Evolutionary conservation across 1,139 yeast species (phyloP).

Genomic region (Magnusiomyces suaveolens): DNA sequence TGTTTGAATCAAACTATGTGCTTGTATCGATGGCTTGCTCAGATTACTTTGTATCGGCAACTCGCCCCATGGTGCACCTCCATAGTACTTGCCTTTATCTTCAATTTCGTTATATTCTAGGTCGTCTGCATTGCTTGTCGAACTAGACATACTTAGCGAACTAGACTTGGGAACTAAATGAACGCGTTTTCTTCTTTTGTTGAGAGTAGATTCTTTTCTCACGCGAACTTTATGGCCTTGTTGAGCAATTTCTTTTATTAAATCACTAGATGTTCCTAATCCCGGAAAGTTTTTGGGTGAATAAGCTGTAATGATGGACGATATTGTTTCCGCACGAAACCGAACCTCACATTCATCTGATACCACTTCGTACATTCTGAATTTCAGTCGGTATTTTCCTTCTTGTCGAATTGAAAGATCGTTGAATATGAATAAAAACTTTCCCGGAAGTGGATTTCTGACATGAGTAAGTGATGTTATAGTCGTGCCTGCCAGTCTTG

Average conservation of each 20-base stretch:
- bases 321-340: conserved; percentile 24
- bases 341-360: conserved; percentile 18
- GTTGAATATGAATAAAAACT: conserved; percentile 28
- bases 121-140: too few relatives aligned
- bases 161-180: too few relatives aligned
- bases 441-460: conserved; percentile 24
- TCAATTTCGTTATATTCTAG: too few relatives aligned
- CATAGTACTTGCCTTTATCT: too few relatives aligned
- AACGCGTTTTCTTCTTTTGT: conserved; percentile 16
- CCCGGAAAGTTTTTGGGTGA: conserved; percentile 35
- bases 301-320: conserved; percentile 28
- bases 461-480: conserved; percentile 23
- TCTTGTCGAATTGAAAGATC: conserved; percentile 32
- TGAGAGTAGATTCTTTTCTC: conserved; percentile 25
- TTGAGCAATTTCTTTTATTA: conserved; percentile 30
- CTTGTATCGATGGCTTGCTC: too few relatives aligned
- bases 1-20: too few relatives aligned
- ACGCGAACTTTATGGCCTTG: conserved; percentile 33
- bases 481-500: conserved; percentile 25
- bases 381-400: conserved; percentile 28
- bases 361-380: conserved; percentile 26
- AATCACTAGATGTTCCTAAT: conserved; percentile 28
- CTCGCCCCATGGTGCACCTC: too few relatives aligned
- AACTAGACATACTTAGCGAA: not conserved
- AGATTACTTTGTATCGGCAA: too few relatives aligned